Base-by-base conservation (phyloP, 2,329 filamentous ascomycete genomes). In the Colletotrichum sp. region DNA sequence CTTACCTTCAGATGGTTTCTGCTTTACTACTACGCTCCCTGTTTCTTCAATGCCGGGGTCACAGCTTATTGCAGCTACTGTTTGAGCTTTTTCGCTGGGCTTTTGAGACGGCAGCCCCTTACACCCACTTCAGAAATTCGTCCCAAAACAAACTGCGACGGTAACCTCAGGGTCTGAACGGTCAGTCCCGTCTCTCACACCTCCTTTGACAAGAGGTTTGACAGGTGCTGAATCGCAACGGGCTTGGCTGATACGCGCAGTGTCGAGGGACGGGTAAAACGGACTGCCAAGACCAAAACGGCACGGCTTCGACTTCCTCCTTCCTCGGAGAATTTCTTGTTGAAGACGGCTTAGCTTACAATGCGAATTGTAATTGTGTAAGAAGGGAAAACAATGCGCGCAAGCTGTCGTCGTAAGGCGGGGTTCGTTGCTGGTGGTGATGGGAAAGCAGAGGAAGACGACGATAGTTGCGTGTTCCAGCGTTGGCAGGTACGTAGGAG, bases 221-320 rank as follows among this genome's bases (percentile, higher is more conserved):
- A 72, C 56, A 48, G 63, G 28, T 52, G 43, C 63, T 75, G 73
- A 73, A 52, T 75, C 73, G 69, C 26, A 34, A 69, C 48, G 56
- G 64, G 59, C 73, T 69, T 75, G 73, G 73, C 73, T 75, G 73
- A 75, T 59, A 75, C 73, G 64, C 64, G 73, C 63, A 75, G 34
- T 58, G 73, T 75, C 73, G 73, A 59, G 52, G 59, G n/a, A 21
- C 56, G 48, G 63, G 18, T 38, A 64, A 21, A 73, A 58, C 69
- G 63, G 69, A 55, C n/a, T 52, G 69, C 73, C 73, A 73, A 73
- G 69, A 72, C 67, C 55, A 58, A 69, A 75, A 68, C 62, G 59
- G 64, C 63, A 64, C 64, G 43, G 73, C 26, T 26, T 38, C 34
- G 16, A 52, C 63, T 59, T 72, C 18, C 69, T 24, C 48, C 63